phyloP scores from a whole-genome alignment of 345 rosid genomes.

The Xanthoceras sorbifolium region DNA sequence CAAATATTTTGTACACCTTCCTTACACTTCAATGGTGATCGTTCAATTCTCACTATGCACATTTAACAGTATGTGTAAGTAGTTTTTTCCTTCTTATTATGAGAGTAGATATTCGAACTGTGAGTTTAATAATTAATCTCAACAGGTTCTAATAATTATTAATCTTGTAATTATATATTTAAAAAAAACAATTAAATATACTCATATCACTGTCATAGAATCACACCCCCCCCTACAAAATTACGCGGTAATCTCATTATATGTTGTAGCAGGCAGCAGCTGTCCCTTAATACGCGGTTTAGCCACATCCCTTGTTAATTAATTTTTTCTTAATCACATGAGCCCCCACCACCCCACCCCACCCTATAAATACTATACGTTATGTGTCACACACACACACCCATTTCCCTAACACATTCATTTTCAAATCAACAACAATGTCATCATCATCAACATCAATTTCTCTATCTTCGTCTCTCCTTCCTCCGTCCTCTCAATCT shows the following conservation, averaged over 20 bases:
- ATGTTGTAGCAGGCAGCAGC: background rate
- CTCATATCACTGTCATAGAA: too few species aligned
- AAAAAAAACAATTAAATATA: too few species aligned
- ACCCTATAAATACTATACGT: background rate
- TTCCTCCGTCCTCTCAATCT: background rate
- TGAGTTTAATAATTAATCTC: too few species aligned
- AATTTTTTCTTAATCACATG: background rate
- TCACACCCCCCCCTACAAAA: background rate
- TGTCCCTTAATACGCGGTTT: slow-evolving; percentile 10
- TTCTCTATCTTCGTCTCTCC: background rate
- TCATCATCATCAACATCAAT: background rate
- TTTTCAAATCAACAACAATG: background rate
- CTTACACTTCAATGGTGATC: too few species aligned
- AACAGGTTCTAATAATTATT: too few species aligned
- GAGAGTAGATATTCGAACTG: too few species aligned
- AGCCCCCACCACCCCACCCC: background rate
- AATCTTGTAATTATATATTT: too few species aligned
- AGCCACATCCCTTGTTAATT: background rate
- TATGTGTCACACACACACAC: background rate
- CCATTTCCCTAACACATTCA: background rate
- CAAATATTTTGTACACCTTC: too few species aligned
- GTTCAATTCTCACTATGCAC: too few species aligned
- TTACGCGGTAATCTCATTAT: background rate
- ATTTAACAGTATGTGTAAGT: too few species aligned
- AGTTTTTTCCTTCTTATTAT: too few species aligned